Evolutionary conservation across 345 rosid genomes (phyloP).

Genomic region (Arabidopsis thaliana): TAIR10.1 NC_003076.8:25420501-25421000

Average conservation of each 20-base stretch:
- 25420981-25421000: conserved; percentile 63
- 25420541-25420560: not conserved
- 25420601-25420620: conserved; percentile 61
- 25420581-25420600: conserved; percentile 13
- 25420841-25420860: conserved; percentile 84
- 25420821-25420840: conserved; percentile 97
- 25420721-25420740: conserved; percentile 81
- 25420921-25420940: conserved; percentile 11
- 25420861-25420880: conserved; percentile 91
- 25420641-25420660: conserved; percentile 78
- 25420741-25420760: conserved; percentile 31
- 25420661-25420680: conserved; percentile 69
- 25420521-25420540: not conserved
- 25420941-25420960: not conserved
- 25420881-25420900: conserved; percentile 90
- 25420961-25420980: not conserved
- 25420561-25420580: conserved; percentile 19
- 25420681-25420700: conserved; percentile 79
- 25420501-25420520: conserved; percentile 11
- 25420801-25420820: conserved; percentile 26
- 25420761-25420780: conserved; percentile 13
- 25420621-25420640: conserved; percentile 85
- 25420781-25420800: conserved; percentile 2
- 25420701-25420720: conserved; percentile 82
- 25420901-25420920: conserved; percentile 79